Evolutionary conservation across 192 early-diverging fungal species (phyloP).

Genomic region (Rhizophagus prolifer): DNA sequence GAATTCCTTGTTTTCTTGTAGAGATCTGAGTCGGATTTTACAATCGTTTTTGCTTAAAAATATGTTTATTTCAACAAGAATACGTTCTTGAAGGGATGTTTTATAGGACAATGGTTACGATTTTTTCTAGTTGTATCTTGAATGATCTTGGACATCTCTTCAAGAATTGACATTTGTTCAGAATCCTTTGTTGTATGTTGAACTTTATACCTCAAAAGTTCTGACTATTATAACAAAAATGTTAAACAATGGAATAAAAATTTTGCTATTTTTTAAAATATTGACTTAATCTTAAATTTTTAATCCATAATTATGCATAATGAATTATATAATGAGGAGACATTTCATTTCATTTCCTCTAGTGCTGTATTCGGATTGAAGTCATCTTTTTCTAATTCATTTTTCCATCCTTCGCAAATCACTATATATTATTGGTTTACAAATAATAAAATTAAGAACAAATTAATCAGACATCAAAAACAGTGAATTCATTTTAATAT

Average conservation of each 20-base stretch:
- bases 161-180: not conserved
- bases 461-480: no score
- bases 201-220: not conserved
- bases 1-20: not conserved
- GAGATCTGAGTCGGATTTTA: not conserved
- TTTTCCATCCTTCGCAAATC: slow-evolving; percentile 9
- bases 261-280: no score
- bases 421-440: not conserved
- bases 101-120: not conserved
- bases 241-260: no score
- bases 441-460: not conserved
- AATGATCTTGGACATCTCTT: no score
- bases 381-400: not conserved
- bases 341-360: no score
- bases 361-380: not conserved
- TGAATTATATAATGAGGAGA: not conserved
- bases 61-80: not conserved
- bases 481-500: no score
- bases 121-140: not conserved
- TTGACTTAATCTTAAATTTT: no score
- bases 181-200: not conserved
- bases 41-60: no score
- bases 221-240: not conserved
- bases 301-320: not conserved
- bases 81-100: not conserved